A percentile compares a stretch with the other conserved stretches of the same genome.
phyloP scores from a whole-genome alignment of 345 rosid species.

The Aquilaria yunnanensis region DNA sequence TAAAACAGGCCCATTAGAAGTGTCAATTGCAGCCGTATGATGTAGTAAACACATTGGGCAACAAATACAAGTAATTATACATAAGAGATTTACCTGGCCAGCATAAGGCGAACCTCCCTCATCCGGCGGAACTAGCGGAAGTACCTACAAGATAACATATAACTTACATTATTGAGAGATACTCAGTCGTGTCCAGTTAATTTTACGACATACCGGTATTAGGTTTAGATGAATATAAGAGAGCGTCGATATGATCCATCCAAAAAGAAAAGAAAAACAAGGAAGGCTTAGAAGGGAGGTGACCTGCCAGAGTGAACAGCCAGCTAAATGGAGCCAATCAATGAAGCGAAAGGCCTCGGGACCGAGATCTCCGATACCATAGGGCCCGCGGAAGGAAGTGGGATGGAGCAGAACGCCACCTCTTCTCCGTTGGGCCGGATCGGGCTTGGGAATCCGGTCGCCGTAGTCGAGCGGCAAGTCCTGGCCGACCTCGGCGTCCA shows the following conservation, averaged over 20 bases:
- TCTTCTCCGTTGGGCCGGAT: constrained; percentile 42
- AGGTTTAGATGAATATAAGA: too few relatives aligned
- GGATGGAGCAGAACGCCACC: constrained; percentile 93
- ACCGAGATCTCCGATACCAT: constrained; percentile 90
- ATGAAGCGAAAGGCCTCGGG: constrained; percentile 66
- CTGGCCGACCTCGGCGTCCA: constrained; percentile 42
- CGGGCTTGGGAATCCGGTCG: constrained; percentile 44
- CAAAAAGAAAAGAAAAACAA: neutral
- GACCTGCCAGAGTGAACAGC: constrained; percentile 96
- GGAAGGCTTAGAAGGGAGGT: neutral
- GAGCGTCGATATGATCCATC: too few relatives aligned
- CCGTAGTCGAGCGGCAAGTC: constrained; percentile 60
- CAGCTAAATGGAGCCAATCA: constrained; percentile 82
- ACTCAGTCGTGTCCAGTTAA: too few relatives aligned
- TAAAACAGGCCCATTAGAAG: neutral
- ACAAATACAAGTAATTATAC: neutral
- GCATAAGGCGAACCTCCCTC: constrained; percentile 86
- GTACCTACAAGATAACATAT: constrained; percentile 45
- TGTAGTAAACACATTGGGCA: neutral
- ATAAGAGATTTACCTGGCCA: constrained; percentile 56
- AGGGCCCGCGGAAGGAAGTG: constrained; percentile 74
- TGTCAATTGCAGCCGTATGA: neutral
- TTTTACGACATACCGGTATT: too few relatives aligned
- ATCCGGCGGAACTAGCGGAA: constrained; percentile 94
- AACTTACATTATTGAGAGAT: too few relatives aligned